A percentile compares a stretch with the other conserved stretches of the same genome.
Evolutionary conservation across 2,329 filamentous ascomycete species (phyloP).

Genomic region (Pseudogymnoascus verrucosus): DNA sequence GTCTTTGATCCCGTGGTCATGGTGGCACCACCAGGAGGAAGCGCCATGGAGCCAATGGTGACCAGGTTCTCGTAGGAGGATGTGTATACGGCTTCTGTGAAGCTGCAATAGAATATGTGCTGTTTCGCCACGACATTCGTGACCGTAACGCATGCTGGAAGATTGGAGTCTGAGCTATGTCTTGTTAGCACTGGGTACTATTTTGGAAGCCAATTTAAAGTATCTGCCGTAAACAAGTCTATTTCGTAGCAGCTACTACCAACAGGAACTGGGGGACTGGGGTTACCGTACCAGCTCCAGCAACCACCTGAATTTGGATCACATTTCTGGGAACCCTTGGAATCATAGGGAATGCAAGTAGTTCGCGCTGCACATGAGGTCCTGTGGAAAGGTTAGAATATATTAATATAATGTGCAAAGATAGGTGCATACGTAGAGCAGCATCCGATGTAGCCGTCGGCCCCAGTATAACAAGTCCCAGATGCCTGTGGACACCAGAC

Average conservation of each 20-base stretch:
- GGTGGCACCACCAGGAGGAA: neutral
- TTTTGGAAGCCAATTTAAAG: neutral
- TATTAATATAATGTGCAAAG: neutral
- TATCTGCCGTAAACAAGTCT: neutral
- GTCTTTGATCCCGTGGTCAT: neutral
- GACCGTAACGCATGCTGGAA: neutral
- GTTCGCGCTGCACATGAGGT: neutral
- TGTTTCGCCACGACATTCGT: neutral
- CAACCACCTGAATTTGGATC: neutral
- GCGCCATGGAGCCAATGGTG: neutral
- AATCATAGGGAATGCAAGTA: neutral
- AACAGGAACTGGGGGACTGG: neutral
- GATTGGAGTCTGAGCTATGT: neutral
- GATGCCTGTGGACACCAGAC: neutral
- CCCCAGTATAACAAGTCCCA: conserved; percentile 8
- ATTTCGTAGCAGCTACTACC: neutral
- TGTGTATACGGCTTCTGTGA: neutral
- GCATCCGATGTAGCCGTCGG: conserved; percentile 1
- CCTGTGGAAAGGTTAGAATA: neutral
- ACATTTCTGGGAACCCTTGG: neutral
- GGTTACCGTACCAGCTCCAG: neutral
- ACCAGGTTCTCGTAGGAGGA: neutral
- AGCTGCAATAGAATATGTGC: neutral
- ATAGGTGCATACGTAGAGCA: neutral
- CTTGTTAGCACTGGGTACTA: neutral